These are phyloP conservation scores for Umbellularia californica DNA, from an alignment of 164 flowering plant genomes.

Conservation along the genomic window DNA sequence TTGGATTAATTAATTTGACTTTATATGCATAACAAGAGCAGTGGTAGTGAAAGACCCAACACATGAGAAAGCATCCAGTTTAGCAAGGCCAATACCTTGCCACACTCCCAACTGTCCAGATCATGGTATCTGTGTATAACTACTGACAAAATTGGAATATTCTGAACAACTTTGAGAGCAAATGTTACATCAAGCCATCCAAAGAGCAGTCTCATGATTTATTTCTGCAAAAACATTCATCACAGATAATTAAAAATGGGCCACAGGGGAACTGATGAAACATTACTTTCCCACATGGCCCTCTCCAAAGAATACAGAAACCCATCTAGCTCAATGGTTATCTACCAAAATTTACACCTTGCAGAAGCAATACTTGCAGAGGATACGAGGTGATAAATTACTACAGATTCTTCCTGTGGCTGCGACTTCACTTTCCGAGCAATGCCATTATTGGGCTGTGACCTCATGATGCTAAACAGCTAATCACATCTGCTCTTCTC, in stretches of 20 bases:
- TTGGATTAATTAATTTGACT: too few species aligned
- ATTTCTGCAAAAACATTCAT: neutral
- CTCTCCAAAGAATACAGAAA: neutral
- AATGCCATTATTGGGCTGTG: neutral
- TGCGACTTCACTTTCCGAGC: neutral
- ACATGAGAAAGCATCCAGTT: too few species aligned
- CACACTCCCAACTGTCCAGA: too few species aligned
- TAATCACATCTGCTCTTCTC: neutral
- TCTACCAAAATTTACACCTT: conserved; percentile 19
- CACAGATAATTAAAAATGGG: neutral
- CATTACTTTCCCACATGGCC: neutral
- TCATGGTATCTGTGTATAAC: too few species aligned
- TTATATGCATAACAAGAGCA: too few species aligned
- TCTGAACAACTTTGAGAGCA: neutral
- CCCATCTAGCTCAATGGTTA: neutral
- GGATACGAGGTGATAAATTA: neutral
- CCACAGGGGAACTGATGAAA: neutral
- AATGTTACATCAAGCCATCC: neutral
- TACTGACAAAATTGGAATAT: too few species aligned
- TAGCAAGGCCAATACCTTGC: too few species aligned
- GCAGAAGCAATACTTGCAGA: neutral
- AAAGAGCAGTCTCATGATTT: neutral
- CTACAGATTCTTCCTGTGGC: neutral
- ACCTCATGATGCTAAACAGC: neutral
- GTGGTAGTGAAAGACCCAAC: too few species aligned